Base-by-base conservation (phyloP, 345 rosid genomes). In the Pistacia integerrima region DNA sequence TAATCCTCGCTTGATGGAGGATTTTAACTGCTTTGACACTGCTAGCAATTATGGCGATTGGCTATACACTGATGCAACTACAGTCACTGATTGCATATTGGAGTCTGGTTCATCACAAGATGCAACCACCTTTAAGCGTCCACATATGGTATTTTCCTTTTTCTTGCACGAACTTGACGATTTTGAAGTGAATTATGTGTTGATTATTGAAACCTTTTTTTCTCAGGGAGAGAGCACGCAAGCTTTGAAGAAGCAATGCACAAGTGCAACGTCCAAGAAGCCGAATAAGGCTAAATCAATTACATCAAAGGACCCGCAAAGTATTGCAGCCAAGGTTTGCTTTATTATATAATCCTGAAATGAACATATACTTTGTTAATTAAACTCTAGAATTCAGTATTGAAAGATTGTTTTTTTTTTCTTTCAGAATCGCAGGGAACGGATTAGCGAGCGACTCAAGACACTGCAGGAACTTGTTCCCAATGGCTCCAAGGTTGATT, bases 401-500 rank as follows among this genome's bases (percentile, higher is more conserved):
- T 46, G 33, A 69, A 17, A 46, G 65, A 68, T 52, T 78, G 69
- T 74, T 6, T 7, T 41, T 7, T 41, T 83, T 78, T 54, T 66
- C 38, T 57, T 74, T n/a, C 78, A 93, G 98, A 89, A 88, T 78
- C 97, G 97, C 72, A 78, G 98, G 71, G 98, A 93, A 73, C 79
- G 98, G 86, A 94, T 94, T 17, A 94, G 97, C 28, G 97, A 94
- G 83, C 78, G 97, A 63, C 92, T 94, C 49, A 94, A 93, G 81
- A 57, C 82, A 73, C 83, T 94, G 65, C 98, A 94, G 81, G 97
- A 94, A 77, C 85, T 94, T 58, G 94, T 93, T 16, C 98, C 97
- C 0, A 94, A 94, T 82, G 98, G 98, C 35, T 87, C 93, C 59
- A 94, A 94, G 93, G 93, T 94, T 84, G 98, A 94, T 78, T 81